These are phyloP conservation scores for Naganishia sp. DNA, from an alignment of 1,284 basidiomycete species.

Conservation along the genomic window DNA sequence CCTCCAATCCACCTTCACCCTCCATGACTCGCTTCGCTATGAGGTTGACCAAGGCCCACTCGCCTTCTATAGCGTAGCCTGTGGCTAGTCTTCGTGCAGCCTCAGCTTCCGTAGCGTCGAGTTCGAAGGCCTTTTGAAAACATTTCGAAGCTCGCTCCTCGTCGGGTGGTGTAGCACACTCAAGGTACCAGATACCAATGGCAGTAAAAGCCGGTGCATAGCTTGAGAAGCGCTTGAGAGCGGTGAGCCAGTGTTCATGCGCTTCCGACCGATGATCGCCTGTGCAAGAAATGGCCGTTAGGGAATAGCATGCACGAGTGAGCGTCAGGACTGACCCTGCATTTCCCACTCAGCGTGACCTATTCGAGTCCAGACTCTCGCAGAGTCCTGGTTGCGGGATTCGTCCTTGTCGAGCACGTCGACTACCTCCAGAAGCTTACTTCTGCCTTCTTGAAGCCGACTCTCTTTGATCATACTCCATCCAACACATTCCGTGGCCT, in stretches of 20 bases:
- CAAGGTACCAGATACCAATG: conserved; percentile 85
- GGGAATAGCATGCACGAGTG: neutral
- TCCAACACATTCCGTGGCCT: conserved; percentile 76
- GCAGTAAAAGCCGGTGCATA: conserved; percentile 93
- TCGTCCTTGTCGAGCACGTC: conserved; percentile 61
- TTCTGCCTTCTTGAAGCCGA: conserved; percentile 60
- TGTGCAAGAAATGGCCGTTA: neutral
- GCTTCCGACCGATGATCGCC: conserved; percentile 62
- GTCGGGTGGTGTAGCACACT: conserved; percentile 71
- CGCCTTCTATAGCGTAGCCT: conserved; percentile 86
- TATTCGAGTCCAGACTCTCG: conserved; percentile 79
- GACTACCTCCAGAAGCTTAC: conserved; percentile 64
- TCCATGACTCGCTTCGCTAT: conserved; percentile 89
- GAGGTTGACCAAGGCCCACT: conserved; percentile 95
- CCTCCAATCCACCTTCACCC: conserved; percentile 78
- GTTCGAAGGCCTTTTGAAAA: conserved; percentile 97
- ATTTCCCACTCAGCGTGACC: conserved; percentile 77
- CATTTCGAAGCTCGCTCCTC: conserved; percentile 86
- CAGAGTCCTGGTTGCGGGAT: conserved; percentile 59
- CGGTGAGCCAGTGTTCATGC: conserved; percentile 77
- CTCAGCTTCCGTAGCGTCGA: conserved; percentile 82
- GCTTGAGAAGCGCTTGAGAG: conserved; percentile 72
- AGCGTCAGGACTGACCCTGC: conserved; percentile 60
- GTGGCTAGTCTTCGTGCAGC: conserved; percentile 82
- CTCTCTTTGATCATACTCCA: conserved; percentile 77